phyloP scores from a whole-genome alignment of 1,139 yeast species.

The Eremothecium cymbalariae region DNA sequence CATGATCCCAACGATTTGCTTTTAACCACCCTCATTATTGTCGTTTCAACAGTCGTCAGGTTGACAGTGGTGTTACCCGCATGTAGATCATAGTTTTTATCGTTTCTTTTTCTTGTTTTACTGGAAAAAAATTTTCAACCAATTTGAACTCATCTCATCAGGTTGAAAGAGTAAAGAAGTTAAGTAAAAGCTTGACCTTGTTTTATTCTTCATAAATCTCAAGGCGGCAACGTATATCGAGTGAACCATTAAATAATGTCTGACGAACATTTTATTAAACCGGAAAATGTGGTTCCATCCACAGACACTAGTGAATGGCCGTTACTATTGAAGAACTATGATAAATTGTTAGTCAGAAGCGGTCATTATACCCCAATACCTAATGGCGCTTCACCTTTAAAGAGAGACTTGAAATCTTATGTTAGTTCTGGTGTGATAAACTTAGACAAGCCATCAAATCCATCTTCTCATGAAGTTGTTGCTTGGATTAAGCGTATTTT shows the following conservation, averaged over 20 bases:
- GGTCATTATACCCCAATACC: conserved; percentile 97
- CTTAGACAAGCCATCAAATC: conserved; percentile 95
- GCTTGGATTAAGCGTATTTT: conserved; percentile 97
- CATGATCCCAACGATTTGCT: neutral
- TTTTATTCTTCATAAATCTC: neutral
- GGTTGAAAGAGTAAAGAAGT: conserved; percentile 2
- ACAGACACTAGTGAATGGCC: conserved; percentile 96
- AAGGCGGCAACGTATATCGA: neutral
- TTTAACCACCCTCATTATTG: too few species aligned
- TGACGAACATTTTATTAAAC: conserved; percentile 76
- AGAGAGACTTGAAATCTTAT: conserved; percentile 86
- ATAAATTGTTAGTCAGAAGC: conserved; percentile 86
- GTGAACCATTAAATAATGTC: conserved; percentile 34
- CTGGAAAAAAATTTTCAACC: conserved; percentile 5
- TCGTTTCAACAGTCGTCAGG: too few species aligned
- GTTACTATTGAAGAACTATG: conserved; percentile 82
- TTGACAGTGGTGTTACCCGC: neutral
- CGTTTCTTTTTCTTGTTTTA: conserved; percentile 5
- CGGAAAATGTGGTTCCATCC: conserved; percentile 71
- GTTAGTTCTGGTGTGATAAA: conserved; percentile 93
- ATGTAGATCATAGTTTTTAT: neutral
- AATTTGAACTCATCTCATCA: conserved; percentile 3
- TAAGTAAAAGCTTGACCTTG: neutral
- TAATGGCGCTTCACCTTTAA: conserved; percentile 87
- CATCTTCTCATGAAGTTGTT: conserved; percentile 96